Evolutionary conservation across 2,329 filamentous ascomycete species (phyloP).

Genomic region (Epichloe uncinata): DNA sequence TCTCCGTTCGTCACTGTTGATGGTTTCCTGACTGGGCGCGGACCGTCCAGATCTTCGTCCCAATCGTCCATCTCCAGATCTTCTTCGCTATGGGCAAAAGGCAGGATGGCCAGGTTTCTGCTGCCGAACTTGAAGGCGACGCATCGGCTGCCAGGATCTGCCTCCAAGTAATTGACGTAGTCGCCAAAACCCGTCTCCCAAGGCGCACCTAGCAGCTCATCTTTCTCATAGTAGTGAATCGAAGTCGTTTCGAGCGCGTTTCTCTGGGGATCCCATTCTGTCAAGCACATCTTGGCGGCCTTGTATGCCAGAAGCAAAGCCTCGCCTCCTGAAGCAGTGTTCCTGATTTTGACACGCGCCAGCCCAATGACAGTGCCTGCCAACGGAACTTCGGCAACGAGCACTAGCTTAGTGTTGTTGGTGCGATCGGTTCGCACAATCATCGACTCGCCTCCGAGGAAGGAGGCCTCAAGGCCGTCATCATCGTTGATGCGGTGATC

Average conservation of each 20-base stretch:
- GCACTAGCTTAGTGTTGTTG: constrained; percentile 62
- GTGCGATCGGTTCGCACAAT: constrained; percentile 49
- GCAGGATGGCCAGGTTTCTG: constrained; percentile 82
- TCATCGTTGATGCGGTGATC: constrained; percentile 44
- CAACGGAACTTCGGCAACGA: constrained; percentile 73
- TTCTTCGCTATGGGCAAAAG: constrained; percentile 75
- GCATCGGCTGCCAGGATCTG: constrained; percentile 85
- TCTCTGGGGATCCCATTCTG: constrained; percentile 83
- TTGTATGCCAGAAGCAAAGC: constrained; percentile 72
- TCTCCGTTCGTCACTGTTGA: constrained; percentile 22
- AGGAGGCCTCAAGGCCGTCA: constrained; percentile 52
- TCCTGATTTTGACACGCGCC: constrained; percentile 58
- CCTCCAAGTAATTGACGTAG: constrained; percentile 68
- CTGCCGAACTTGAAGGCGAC: constrained; percentile 86
- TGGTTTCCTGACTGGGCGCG: constrained; percentile 38
- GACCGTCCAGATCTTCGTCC: constrained; percentile 68
- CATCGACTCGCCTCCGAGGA: constrained; percentile 49
- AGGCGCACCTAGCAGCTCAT: constrained; percentile 70
- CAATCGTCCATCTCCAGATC: constrained; percentile 88
- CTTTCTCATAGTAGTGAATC: constrained; percentile 96
- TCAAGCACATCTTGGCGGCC: constrained; percentile 83
- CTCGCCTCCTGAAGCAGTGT: constrained; percentile 69
- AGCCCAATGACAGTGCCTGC: constrained; percentile 77
- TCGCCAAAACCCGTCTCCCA: constrained; percentile 67
- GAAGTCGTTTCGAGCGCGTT: constrained; percentile 76